Base-by-base conservation (phyloP, 2,329 filamentous ascomycete species). In the Paecilomyces niveus region DNA sequence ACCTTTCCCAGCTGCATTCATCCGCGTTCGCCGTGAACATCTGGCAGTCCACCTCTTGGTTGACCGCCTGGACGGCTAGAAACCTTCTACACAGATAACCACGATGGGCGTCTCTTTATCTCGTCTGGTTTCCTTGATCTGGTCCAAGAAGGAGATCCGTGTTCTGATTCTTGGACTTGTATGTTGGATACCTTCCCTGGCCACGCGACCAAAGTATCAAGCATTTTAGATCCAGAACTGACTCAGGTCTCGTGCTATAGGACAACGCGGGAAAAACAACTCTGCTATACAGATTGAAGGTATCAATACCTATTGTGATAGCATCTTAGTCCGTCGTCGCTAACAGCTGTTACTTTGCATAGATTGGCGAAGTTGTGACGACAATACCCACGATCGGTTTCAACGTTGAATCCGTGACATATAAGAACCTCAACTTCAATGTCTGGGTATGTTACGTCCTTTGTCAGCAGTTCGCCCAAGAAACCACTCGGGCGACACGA, bases 341-440 rank as follows among this genome's bases (percentile, higher is more conserved):
- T 59, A 39, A 61, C 58, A 18, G n/a, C 15, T 9, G n/a, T 45
- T 55, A 55, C 59, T 45, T 49, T 56, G 24, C 60, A 61, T 73
- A 97, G 91, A 96, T 99, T 72, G 94, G 94, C 72, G 94, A 99
- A 76, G 94, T 99, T 52, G 94, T 99, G 65, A 97, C 94, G 62
- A 99, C 94, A 69, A 97, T 97, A 82, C 94, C 94, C 21, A 99
- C 94, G 57, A 97, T 99, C 75, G 94, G 94, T 61, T 99, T 99
- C 83, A 99, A 99, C 75, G 94, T 99, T 68, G 94, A 99, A 78
- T 96, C 92, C 22, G 94, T 99, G 64, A 94, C 92, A 68, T 99
- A 99, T 82, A 93, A 93, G 76, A 97, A 97, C 74, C 84, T 99
- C 62, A 96, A 97, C 76, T 96, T 99, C 76, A 97, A 97, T 72